Percentiles rank a stretch among this genome's conserved stretches.
These are phyloP conservation scores for Pleurotus sapidus DNA, from an alignment of 768 basidiomycete species.

Conservation along the genomic window DNA sequence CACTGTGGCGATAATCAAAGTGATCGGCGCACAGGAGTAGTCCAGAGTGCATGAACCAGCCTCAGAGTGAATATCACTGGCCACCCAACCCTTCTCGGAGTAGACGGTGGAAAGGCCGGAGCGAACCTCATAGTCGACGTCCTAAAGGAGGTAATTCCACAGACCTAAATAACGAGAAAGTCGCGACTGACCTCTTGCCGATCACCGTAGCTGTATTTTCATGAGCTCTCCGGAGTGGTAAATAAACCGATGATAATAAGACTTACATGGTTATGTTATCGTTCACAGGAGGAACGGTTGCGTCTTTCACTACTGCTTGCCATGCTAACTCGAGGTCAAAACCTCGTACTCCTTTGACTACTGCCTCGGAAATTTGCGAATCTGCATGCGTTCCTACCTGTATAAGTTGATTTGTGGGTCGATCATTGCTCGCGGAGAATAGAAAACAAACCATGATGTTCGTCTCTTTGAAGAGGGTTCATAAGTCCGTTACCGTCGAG, in stretches of 20 bases:
- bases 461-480: constrained; percentile 43
- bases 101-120: constrained; percentile 77
- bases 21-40: constrained; percentile 50
- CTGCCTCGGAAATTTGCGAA: constrained; percentile 72
- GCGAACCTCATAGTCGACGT: constrained; percentile 78
- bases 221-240: background rate
- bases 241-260: background rate
- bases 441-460: constrained; percentile 67
- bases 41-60: constrained; percentile 76
- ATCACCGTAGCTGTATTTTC: constrained; percentile 48
- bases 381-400: constrained; percentile 80
- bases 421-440: background rate
- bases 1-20: background rate
- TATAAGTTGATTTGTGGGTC: background rate
- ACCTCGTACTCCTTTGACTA: constrained; percentile 58
- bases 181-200: constrained; percentile 53
- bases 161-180: background rate
- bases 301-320: constrained; percentile 75
- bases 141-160: constrained; percentile 27
- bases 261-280: constrained; percentile 53
- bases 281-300: constrained; percentile 54
- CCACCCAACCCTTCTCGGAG: constrained; percentile 68
- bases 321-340: constrained; percentile 67
- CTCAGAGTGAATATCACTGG: constrained; percentile 75
- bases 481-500: background rate